Conservation (phyloP, 1,284 basidiomycete species). For the Naganishia albida region DNA sequence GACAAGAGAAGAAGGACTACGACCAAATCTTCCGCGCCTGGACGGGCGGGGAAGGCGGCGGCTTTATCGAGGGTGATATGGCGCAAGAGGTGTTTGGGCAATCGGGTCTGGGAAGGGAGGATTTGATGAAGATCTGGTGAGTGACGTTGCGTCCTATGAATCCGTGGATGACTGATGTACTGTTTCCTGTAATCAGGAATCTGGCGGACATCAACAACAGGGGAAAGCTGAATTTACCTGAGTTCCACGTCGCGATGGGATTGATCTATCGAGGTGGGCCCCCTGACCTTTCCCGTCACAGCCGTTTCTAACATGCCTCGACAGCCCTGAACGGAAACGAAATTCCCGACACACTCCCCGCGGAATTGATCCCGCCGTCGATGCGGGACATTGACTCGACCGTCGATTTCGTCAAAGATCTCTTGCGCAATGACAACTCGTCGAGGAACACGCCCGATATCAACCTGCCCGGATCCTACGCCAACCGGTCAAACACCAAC, state of each 20-base stretch:
- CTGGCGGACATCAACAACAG: constrained; percentile 86
- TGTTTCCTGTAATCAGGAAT: constrained; percentile 61
- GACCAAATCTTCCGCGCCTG: constrained; percentile 96
- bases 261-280: constrained; percentile 88
- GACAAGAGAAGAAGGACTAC: constrained; percentile 91
- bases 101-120: constrained; percentile 83
- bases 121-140: constrained; percentile 91
- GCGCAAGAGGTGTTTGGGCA: constrained; percentile 94
- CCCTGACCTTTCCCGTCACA: background rate
- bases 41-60: constrained; percentile 68
- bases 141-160: constrained; percentile 41
- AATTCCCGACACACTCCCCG: constrained; percentile 81
- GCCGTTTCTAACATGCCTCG: constrained; percentile 13
- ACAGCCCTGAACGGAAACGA: constrained; percentile 87
- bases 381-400: constrained; percentile 86
- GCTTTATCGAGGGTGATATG: constrained; percentile 80
- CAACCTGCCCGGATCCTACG: constrained; percentile 43
- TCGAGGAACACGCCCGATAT: constrained; percentile 62
- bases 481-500: constrained; percentile 55
- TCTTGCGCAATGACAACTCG: constrained; percentile 79
- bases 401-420: constrained; percentile 85
- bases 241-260: constrained; percentile 99
- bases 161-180: constrained; percentile 21
- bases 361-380: constrained; percentile 90
- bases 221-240: constrained; percentile 89